Evolutionary conservation across 495 filamentous ascomycete species (phyloP).

Genomic region (Xylaria sp.): DNA sequence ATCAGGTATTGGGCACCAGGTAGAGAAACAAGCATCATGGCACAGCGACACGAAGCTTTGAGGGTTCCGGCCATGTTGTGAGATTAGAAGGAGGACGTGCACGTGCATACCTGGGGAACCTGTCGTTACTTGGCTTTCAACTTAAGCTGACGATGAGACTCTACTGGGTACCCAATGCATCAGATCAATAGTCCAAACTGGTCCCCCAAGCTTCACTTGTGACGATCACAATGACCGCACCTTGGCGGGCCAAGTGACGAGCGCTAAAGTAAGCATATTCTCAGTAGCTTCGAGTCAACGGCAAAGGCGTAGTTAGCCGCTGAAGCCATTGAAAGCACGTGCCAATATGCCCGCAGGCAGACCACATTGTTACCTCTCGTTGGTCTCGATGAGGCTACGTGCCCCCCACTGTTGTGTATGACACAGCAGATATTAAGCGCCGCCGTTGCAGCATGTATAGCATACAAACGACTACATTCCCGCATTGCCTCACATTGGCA

Average conservation of each 20-base stretch:
- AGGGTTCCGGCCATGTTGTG: not conserved
- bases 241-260: not conserved
- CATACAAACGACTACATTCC: not conserved
- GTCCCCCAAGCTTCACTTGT: constrained; percentile 1
- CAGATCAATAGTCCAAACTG: not conserved
- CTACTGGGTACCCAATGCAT: not conserved
- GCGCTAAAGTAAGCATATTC: constrained; percentile 17
- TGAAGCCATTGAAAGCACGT: not conserved
- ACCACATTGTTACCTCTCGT: not conserved
- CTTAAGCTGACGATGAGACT: constrained; percentile 10
- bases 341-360: not conserved
- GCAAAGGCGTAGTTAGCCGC: constrained; percentile 8
- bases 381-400: not conserved
- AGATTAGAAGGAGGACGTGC: not conserved
- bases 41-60: not conserved
- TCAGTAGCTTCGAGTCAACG: not conserved
- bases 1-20: not conserved
- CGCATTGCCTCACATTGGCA: constrained; percentile 1
- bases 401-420: not conserved
- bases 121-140: not conserved
- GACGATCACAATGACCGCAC: not conserved
- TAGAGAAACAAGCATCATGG: not conserved
- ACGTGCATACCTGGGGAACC: not conserved
- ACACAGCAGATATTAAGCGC: constrained; percentile 18
- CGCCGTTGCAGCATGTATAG: constrained; percentile 13